Evolutionary conservation across 2,329 filamentous ascomycete species (phyloP), one percentile per base, ranked within the genome.

Genomic region (Cordyceps cicadae): DNA sequence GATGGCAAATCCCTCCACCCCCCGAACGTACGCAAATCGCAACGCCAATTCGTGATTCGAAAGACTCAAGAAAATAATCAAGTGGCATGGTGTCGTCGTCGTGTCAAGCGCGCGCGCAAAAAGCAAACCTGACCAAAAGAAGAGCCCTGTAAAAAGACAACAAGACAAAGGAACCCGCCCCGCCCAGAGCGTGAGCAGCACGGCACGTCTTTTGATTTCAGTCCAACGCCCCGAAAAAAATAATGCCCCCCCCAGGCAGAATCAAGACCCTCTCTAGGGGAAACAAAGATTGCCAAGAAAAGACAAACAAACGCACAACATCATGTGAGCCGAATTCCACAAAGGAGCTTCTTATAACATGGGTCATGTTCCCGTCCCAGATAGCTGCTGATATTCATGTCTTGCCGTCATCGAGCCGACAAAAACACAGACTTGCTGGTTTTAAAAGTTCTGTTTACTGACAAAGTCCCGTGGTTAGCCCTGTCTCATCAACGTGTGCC

Each of bases 31-130:
- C 51, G 59, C 43, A 69, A 64, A 72, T 75, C 73, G 74, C 72
- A 75, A 75, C 73, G 73, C 73, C 73, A 72, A 71, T 58, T 74
- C 72, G 71, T 74, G 68, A 74, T 70, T 70, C 45, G 64, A 49
- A 41, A 67, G 64, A 69, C 67, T 66, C 64, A 66, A 67, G 66
- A 68, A 69, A 69, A 70, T 54, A 55, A 60, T 69, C 63, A 64
- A 64, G 66, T 67, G 64, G 65, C 55, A 63, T 67, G 63, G 63
- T 66, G 67, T 69, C 63, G 67, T 69, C 64, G 67, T 69, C 64
- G 66, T 67, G 63, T 66, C 63, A 67, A 64, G 66, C 71, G 69
- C 71, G 66, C 71, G 68, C 71, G 69, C 69, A 72, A 72, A 69
- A 67, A 69, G 56, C 49, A 59, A 59, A 52, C 56, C 26, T 46